Evolutionary conservation across 495 filamentous ascomycete species (phyloP), one percentile per base, ranked within the genome.

Genomic region (Parmelia sp.): DNA sequence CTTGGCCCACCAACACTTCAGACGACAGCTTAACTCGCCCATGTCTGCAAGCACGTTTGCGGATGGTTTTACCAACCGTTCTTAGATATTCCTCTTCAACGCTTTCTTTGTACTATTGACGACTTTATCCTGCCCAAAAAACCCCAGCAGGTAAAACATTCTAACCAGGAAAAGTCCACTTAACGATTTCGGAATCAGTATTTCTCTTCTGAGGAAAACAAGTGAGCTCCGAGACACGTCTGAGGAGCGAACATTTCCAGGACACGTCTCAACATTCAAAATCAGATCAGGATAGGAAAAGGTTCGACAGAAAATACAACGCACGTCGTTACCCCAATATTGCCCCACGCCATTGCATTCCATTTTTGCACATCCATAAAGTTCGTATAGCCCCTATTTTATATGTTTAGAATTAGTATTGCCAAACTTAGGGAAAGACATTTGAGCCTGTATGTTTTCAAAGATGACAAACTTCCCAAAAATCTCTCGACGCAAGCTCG

Each of bases 281-380:
- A n/a, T n/a, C n/a, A n/a, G n/a, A n/a, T n/a, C n/a, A n/a, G n/a
- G n/a, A n/a, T n/a, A n/a, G n/a, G n/a, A n/a, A n/a, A n/a, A n/a
- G n/a, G n/a, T n/a, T n/a, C n/a, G n/a, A n/a, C n/a, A n/a, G n/a
- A n/a, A n/a, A n/a, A n/a, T n/a, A n/a, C n/a, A n/a, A n/a, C n/a
- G n/a, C n/a, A n/a, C n/a, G n/a, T n/a, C 7, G 88, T 90, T 29
- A 79, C 74, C 0, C 82, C 87, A 55, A 92, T 78, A 68, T 91
- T 91, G 15, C 89, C 89, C 86, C 87, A 90, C 3, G 84, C 82
- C 75, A 89, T 77, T 33, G 79, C 71, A 66, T 89, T 91, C 89
- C 88, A 92, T 5, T 71, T 74, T 39, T 67, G 74, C 5, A 88
- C 73, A 66, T 86, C 79, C 21, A 82, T 25, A 58, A 83, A 80